Conservation (phyloP, 331 rosid genomes). For the Acacia concinna region DNA sequence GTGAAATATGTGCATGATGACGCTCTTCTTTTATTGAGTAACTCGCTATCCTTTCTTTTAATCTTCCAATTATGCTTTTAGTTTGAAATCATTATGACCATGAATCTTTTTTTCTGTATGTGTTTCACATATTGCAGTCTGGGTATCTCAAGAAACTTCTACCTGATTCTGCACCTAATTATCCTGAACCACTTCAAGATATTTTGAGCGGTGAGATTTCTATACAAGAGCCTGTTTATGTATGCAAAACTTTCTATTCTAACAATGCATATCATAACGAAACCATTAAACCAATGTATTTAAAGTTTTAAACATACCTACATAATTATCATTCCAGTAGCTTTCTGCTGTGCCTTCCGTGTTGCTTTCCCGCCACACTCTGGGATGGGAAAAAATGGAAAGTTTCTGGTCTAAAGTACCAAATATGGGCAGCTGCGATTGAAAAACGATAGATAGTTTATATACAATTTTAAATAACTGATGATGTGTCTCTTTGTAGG, state of each 20-base stretch:
- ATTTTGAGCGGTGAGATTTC: constrained; percentile 63
- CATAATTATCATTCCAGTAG: too few species aligned
- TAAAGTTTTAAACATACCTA: too few species aligned
- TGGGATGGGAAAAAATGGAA: too few species aligned
- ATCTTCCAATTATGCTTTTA: not conserved
- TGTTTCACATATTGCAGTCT: constrained; percentile 50
- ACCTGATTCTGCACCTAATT: constrained; percentile 80
- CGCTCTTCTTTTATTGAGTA: not conserved
- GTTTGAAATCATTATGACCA: constrained; percentile 9
- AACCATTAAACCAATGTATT: too few species aligned
- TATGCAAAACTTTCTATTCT: not conserved
- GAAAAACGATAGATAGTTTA: too few species aligned
- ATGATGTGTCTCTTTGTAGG: too few species aligned
- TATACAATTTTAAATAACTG: too few species aligned
- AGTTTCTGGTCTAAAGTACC: too few species aligned
- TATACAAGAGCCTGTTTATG: not conserved
- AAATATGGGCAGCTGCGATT: too few species aligned
- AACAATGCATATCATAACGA: not conserved
- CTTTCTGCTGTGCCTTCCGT: too few species aligned
- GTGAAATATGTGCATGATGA: not conserved
- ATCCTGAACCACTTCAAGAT: constrained; percentile 65
- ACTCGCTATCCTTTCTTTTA: not conserved
- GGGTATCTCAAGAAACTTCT: constrained; percentile 80
- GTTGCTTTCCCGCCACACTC: too few species aligned
- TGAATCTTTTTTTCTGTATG: not conserved